Base-by-base conservation (phyloP, 1,284 basidiomycete species). In the Ceratobasidium sp. region DNA sequence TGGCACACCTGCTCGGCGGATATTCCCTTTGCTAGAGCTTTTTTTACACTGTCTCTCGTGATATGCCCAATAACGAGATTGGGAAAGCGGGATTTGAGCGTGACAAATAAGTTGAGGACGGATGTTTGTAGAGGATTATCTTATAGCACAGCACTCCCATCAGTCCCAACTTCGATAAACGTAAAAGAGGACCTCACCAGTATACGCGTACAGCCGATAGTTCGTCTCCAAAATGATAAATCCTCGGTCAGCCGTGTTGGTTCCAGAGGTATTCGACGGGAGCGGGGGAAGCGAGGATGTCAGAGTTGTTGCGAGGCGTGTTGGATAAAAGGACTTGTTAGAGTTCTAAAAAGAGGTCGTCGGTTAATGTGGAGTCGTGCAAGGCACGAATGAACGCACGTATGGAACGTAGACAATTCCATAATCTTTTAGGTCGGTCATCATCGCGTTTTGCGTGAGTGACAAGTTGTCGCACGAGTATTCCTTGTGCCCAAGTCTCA, bases 211-310 rank as follows among this genome's bases (percentile, higher is more conserved):
- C 72, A 99, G 84, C 75, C 96, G 92, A 83, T 98, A 99, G 83
- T 99, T 99, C 26, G 97, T 99, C 83, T 99, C 97, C 43, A 99
- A 86, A 77, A 99, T 92, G 76, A 99, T 91, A 83, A 98, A 99
- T 2, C 94, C 93, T 80, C 96, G 92, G 79, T 78, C 78, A 86
- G 85, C 87, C 59, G 85, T 85, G 74, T 85, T 85, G 74, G 83
- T 82, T 71, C 70, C 85, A 61, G 65, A 57, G 14, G 85, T 83
- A 45, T 70, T 67, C 43, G 88, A 88, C 71, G 89, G 87, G 78
- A 90, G 82, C 45, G 88, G 87, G 71, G 89, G 79, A 59, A 64
- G 79, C 74, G 91, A 92, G 10, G 92, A 92, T 26, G 92, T 98
- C 74, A 99, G 84, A 0, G 96, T 97, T 0, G 96, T 98, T 1